Evolutionary conservation across 1,284 basidiomycete species (phyloP), one percentile per base, ranked within the genome.

Genomic region (Fomitopsis pinicola): DNA sequence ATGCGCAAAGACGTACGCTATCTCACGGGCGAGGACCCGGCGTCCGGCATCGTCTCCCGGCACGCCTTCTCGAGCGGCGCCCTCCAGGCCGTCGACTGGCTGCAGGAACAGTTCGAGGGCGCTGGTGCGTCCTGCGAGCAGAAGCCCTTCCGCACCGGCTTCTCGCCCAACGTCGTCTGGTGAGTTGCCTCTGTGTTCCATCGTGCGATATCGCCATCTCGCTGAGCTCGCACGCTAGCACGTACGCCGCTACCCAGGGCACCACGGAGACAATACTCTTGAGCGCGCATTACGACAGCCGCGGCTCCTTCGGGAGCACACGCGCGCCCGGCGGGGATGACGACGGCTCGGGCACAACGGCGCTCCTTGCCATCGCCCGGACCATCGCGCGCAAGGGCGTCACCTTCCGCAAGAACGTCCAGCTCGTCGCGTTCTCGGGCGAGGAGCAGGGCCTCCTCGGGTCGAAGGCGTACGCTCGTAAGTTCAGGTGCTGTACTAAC

Each of bases 151-250:
- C 73, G 88, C 22, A 17, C 59, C 6, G 92, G 90, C 14, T 94
- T 93, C 69, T 81, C 91, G 7, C 93, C 94, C 10, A 93, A 95
- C 69, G 86, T 96, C 46, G 80, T 95, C 62, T 95, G 94, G 88
- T 89, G 67, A 42, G 77, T 66, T 19, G 50, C 9, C 3, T 26
- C 38, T 10, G 12, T 10, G 4, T 12, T 22, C 22, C 10, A 8
- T 33, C 55, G 26, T 14, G n/a, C 17, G 28, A 14, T 30, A 9
- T n/a, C 26, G 26, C 48, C 26, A 15, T 44, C 58, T 26, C 28
- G 26, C 8, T 53, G 5, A 40, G 36, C 55, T 5, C 64, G 50
- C 45, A 10, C 28, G 55, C 14, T 62, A 90, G 88, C 68, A 79
- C 79, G 50, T 91, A 89, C 67, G 48, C 76, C 6, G 74, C 84